Base-by-base conservation (phyloP, 1,284 basidiomycete genomes). In the Leccinum variabile region DNA sequence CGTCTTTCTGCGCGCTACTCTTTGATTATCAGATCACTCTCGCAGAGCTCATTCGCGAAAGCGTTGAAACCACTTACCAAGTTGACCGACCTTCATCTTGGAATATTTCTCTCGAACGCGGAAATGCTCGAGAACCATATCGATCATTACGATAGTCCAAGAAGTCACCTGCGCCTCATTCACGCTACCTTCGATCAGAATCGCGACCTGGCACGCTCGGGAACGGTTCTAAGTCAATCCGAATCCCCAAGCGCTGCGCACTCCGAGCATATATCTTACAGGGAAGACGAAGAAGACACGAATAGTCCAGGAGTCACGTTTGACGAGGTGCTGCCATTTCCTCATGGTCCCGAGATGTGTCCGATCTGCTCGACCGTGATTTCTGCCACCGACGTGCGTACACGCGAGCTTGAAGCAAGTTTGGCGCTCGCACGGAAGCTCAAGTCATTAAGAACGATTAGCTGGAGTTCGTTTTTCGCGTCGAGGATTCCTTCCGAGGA, bases 391-490 rank as follows among this genome's bases (percentile, higher is more conserved):
- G 65, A 68, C 11, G 75, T 79, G 14, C 78, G 75, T 56, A 70
- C 71, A 35, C 73, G 78, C 14, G 85, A 86, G 69, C 73, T 83
- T 1, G 69, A 76, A 41, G 82, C 81, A 13, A 78, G 78, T 60
- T 68, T 83, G 53, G 67, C 76, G 28, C 69, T 86, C 14, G 82
- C 80, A 11, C 73, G 75, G 61, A 72, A 73, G 50, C 71, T 88
- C 59, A 77, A 76, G 46, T 75, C 77, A 2, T 64, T 88, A 25
- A 68, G 76, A 63, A 79, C 66, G 6, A 74, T 87, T 50, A 71
- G 78, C 30, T 89, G 86, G 84, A 83, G 81, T 63, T 81, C 85
- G 0, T 83, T 83, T 69, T 84, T 85, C 65, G 66, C 71, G 49
- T 67, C 59, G 56, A 55, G 59, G 55, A 44, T 49, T 22, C 50